phyloP scores from a whole-genome alignment of 2,329 filamentous ascomycete species.

The Botrytis medusae region DNA sequence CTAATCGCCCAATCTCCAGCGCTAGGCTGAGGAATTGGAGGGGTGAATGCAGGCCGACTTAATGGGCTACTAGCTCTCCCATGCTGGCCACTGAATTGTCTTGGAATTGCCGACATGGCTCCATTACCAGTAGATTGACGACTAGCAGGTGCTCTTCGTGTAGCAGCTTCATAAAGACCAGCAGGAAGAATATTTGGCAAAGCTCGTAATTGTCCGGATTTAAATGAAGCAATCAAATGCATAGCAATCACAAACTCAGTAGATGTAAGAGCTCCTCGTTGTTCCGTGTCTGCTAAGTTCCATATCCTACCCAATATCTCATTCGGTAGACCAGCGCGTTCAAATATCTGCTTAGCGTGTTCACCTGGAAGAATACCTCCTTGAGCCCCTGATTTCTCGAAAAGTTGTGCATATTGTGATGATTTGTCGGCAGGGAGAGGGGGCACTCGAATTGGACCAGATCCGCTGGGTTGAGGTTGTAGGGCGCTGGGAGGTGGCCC shows the following conservation, averaged over 20 bases:
- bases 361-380: conserved; percentile 79
- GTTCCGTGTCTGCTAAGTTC: conserved; percentile 91
- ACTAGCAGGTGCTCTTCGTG: conserved; percentile 58
- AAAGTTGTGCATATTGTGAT: conserved; percentile 82
- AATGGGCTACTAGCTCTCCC: conserved; percentile 60
- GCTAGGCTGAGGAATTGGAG: conserved; percentile 37
- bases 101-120: conserved; percentile 67
- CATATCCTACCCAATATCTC: conserved; percentile 93
- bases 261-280: conserved; percentile 79
- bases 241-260: conserved; percentile 98
- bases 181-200: conserved; percentile 80
- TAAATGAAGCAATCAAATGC: conserved; percentile 92
- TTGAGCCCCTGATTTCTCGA: conserved; percentile 81
- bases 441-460: conserved; percentile 78
- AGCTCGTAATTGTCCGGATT: conserved; percentile 75
- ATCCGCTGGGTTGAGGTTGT: conserved; percentile 59
- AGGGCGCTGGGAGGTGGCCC: conserved; percentile 45
- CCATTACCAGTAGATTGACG: conserved; percentile 43
- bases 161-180: conserved; percentile 86
- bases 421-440: conserved; percentile 86
- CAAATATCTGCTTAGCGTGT: conserved; percentile 89
- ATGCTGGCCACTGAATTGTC: conserved; percentile 73
- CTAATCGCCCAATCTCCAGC: conserved; percentile 79
- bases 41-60: conserved; percentile 49
- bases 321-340: conserved; percentile 86